Percentiles rank a stretch among this genome's conserved stretches.
Conservation (phyloP, 257 asterid genomes). For the Henckelia pumila region DNA sequence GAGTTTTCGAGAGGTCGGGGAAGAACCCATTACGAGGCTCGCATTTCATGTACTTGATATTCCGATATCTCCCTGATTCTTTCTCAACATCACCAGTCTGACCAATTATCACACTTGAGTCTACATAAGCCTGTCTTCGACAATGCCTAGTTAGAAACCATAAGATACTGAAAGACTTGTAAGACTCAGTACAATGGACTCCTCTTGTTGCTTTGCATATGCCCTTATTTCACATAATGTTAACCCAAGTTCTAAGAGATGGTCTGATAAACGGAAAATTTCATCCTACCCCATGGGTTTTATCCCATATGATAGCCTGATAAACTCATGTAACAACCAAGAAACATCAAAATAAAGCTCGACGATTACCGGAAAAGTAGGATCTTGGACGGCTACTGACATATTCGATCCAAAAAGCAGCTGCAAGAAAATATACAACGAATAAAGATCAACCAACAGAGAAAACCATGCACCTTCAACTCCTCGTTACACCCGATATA, state of each 20-base stretch:
- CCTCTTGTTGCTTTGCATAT: neutral
- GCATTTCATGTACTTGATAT: conserved; percentile 70
- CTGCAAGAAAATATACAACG: conserved; percentile 40
- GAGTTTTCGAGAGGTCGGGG: conserved; percentile 51
- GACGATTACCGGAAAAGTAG: conserved; percentile 67
- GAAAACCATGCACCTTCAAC: neutral
- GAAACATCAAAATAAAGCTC: conserved; percentile 13
- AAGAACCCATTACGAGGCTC: conserved; percentile 64
- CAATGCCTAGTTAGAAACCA: neutral
- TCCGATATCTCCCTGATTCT: conserved; percentile 51
- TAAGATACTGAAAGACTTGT: neutral
- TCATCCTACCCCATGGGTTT: no score
- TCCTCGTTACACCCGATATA: neutral
- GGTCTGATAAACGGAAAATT: neutral
- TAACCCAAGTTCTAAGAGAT: neutral
- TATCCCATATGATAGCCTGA: neutral
- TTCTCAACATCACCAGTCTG: conserved; percentile 61
- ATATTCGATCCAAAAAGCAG: conserved; percentile 75
- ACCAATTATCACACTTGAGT: conserved; percentile 77
- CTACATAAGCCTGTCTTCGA: conserved; percentile 72
- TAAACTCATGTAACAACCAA: neutral
- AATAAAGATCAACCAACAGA: neutral
- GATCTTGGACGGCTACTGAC: conserved; percentile 81
- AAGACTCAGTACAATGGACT: no score
- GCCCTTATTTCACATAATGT: neutral